These are phyloP conservation scores for Leishmania lainsoni DNA, from an alignment of 208 protist genomes.

Conservation along the genomic window DNA sequence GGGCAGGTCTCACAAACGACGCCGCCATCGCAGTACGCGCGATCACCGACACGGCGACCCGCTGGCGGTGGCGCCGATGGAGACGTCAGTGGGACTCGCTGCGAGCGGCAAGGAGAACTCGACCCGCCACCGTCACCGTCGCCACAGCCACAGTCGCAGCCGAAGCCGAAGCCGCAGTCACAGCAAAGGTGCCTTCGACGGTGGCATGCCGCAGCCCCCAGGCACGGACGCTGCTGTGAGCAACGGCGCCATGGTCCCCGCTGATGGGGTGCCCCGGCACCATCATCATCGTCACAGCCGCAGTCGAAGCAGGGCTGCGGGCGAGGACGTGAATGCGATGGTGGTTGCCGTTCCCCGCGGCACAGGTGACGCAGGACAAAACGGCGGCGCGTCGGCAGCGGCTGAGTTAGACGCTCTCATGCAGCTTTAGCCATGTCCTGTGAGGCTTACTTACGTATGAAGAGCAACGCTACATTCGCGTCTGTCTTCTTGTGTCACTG, in stretches of 20 bases:
- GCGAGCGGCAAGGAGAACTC: conserved; percentile 15
- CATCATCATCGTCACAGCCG: conserved; percentile 14
- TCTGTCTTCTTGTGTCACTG: neutral
- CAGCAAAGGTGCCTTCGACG: conserved; percentile 25
- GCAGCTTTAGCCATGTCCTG: conserved; percentile 29
- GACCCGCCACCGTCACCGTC: conserved; percentile 15
- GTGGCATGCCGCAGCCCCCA: conserved; percentile 13
- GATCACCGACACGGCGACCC: conserved; percentile 31
- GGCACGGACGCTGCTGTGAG: neutral
- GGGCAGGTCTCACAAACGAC: conserved; percentile 12
- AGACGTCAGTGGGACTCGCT: conserved; percentile 14
- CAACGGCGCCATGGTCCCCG: neutral
- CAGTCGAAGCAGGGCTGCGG: conserved; percentile 7
- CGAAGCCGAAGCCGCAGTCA: conserved; percentile 1
- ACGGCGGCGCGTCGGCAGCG: neutral
- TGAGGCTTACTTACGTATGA: neutral
- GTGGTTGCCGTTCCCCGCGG: neutral
- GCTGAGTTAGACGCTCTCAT: conserved; percentile 39
- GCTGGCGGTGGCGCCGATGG: conserved; percentile 4
- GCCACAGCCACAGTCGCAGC: conserved; percentile 18
- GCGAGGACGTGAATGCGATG: neutral
- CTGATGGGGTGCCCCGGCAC: neutral
- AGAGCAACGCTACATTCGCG: neutral
- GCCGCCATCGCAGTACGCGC: conserved; percentile 21
- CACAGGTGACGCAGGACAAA: neutral